phyloP scores from a whole-genome alignment of 495 filamentous ascomycete genomes.

The Bathelium albidoporum region DNA sequence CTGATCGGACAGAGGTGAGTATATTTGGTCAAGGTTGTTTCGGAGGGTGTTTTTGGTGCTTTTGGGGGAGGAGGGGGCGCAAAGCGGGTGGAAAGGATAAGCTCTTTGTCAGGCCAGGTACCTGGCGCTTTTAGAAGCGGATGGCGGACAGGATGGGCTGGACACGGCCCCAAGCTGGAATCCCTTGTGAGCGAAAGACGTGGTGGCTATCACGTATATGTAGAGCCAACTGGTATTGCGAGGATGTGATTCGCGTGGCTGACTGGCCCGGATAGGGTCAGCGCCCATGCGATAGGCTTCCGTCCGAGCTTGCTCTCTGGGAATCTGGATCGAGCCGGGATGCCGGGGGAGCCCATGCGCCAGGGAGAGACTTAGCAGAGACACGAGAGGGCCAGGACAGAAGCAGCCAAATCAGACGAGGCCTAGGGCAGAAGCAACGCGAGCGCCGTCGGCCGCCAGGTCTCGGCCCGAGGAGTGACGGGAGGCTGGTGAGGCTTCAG shows the following conservation, averaged over 20 bases:
- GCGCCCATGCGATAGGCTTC: constrained; percentile 4
- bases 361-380: background rate
- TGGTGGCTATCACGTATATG: constrained; percentile 3
- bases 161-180: constrained; percentile 1
- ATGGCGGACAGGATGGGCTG: constrained; percentile 1
- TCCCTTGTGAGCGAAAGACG: background rate
- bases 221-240: constrained; percentile 2
- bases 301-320: constrained; percentile 1
- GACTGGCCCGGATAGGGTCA: constrained; percentile 1
- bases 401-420: constrained; percentile 5
- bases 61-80: background rate
- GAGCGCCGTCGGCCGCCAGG: background rate
- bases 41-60: background rate
- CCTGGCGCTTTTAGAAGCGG: constrained; percentile 5
- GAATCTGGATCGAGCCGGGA: constrained; percentile 4
- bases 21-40: background rate
- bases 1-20: background rate
- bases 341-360: constrained; percentile 3
- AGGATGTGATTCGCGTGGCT: constrained; percentile 5
- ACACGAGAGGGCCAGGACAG: background rate
- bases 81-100: background rate
- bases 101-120: constrained; percentile 5
- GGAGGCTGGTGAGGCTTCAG: background rate
- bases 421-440: background rate
- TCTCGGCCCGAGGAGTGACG: constrained; percentile 1